These are phyloP conservation scores for Penicillium paradoxum DNA, from an alignment of 495 filamentous ascomycete genomes.

Conservation along the genomic window DNA sequence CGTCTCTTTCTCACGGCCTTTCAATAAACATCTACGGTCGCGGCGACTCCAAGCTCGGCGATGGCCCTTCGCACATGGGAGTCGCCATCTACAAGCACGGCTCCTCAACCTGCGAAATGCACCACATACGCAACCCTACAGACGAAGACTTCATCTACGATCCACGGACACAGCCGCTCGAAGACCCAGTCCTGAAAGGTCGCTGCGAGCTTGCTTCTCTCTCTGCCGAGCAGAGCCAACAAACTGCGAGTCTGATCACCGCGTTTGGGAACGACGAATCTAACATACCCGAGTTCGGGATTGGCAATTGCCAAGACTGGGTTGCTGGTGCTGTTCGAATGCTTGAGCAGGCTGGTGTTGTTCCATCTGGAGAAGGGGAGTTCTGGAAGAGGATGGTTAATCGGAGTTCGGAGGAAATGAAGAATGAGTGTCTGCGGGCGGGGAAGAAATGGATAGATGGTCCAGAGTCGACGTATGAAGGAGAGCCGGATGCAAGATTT, in stretches of 20 bases:
- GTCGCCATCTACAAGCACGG: too few relatives aligned
- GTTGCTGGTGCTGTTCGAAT: not conserved
- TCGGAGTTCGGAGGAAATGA: not conserved
- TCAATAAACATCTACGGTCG: too few relatives aligned
- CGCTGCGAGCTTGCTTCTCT: not conserved
- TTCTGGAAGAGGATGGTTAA: not conserved
- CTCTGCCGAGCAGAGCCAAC: not conserved
- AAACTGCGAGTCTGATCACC: not conserved
- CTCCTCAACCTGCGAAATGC: too few relatives aligned
- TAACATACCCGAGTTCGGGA: not conserved
- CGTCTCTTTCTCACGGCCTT: too few relatives aligned
- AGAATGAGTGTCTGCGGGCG: not conserved
- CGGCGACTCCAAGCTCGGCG: too few relatives aligned
- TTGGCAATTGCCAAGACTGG: not conserved
- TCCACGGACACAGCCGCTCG: too few relatives aligned
- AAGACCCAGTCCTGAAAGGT: too few relatives aligned
- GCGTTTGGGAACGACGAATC: not conserved
- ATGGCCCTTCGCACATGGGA: too few relatives aligned
- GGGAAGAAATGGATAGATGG: not conserved
- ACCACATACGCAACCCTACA: too few relatives aligned
- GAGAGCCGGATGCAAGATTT: not conserved
- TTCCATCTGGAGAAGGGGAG: not conserved
- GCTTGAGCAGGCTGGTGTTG: not conserved
- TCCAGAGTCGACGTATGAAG: not conserved
- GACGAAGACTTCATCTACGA: too few relatives aligned